Base-by-base conservation (phyloP, 1,284 basidiomycete species). In the Marasmius tenuissimus region DNA sequence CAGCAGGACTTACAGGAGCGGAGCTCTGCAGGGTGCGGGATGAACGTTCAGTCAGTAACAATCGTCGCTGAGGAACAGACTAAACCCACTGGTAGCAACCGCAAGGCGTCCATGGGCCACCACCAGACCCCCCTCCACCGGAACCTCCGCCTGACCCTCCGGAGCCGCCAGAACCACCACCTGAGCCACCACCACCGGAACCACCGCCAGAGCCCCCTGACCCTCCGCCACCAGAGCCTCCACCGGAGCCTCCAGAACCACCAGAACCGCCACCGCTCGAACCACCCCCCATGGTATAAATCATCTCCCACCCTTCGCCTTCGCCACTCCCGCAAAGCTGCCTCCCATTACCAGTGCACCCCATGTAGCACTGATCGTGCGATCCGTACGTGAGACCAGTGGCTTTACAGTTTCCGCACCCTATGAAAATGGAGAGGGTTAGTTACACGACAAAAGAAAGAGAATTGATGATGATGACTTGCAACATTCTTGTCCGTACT, bases 401-500 rank as follows among this genome's bases (percentile, higher is more conserved):
- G 2, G 52, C 34, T 7, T 10, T 34, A 54, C 52, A 54, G 35
- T 54, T n/a, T 38, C 52, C 52, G 40, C 56, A 58, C 42, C 56
- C 56, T 52, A 52, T 16, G 37, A 11, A 0, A 16, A 22, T 22
- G 18, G 37, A 8, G 6, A 58, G 20, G 18, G 5, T 20, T 38
- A 39, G 40, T 10, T 47, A 27, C 45, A 47, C 9, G 20, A 47
- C 8, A 47, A 47, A 47, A 54, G n/a, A 16, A 22, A 52, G 50
- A 40, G 22, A 47, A 55, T 5, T 59, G 22, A 22, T 10, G n/a
- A 51, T 61, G 20, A 65, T 37, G 62, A 54, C 40, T 59, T 42
- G 60, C 16, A 35, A 61, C 50, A 57, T 45, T 65, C 67, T 66
- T 70, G 69, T 57, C 69, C 70, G n/a, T 61, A 68, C 61, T 69